A percentile compares a stretch with the other conserved stretches of the same genome.
These are phyloP conservation scores for Monosporozyma unispora DNA, from an alignment of 805 yeast species.

Conservation along the genomic window DNA sequence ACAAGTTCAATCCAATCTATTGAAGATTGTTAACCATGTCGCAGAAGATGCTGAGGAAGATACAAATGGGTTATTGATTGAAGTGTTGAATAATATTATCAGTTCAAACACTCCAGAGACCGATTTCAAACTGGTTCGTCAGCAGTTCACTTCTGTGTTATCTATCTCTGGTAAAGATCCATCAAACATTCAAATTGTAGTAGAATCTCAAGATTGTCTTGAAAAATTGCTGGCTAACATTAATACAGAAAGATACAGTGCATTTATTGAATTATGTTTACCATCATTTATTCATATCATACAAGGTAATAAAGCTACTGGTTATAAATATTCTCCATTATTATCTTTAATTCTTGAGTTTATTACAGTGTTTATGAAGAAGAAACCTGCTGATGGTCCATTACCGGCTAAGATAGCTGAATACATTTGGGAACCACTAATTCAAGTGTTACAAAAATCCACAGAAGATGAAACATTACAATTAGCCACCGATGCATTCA, in stretches of 20 bases:
- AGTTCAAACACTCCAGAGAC: slow-evolving; percentile 31
- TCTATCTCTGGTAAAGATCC: slow-evolving; percentile 63
- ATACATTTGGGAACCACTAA: slow-evolving; percentile 21
- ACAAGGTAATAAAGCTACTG: slow-evolving; percentile 13
- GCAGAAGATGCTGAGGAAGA: slow-evolving; percentile 67
- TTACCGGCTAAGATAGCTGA: slow-evolving; percentile 23
- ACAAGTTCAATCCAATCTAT: slow-evolving; percentile 18
- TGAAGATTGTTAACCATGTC: slow-evolving; percentile 37
- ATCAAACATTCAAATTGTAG: slow-evolving; percentile 58
- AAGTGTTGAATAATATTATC: slow-evolving; percentile 43
- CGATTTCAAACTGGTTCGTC: slow-evolving; percentile 23
- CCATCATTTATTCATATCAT: slow-evolving; percentile 41
- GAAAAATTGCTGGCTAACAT: slow-evolving; percentile 46
- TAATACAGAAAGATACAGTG: slow-evolving; percentile 36
- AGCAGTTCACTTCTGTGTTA: slow-evolving; percentile 47
- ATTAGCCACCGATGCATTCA: slow-evolving; percentile 65
- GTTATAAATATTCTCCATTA: slow-evolving; percentile 45
- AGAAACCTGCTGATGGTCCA: slow-evolving; percentile 20
- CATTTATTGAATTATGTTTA: slow-evolving; percentile 42
- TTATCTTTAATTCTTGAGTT: slow-evolving; percentile 34
- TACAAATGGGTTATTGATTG: slow-evolving; percentile 63
- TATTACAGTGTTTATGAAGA: slow-evolving; percentile 23
- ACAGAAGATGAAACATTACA: slow-evolving; percentile 75
- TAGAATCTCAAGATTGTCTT: slow-evolving; percentile 63
- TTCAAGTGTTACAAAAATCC: slow-evolving; percentile 30